These are phyloP conservation scores for Cyclostephanos invisitatus DNA, from an alignment of 108 stramenopile genomes.

Conservation along the genomic window DNA sequence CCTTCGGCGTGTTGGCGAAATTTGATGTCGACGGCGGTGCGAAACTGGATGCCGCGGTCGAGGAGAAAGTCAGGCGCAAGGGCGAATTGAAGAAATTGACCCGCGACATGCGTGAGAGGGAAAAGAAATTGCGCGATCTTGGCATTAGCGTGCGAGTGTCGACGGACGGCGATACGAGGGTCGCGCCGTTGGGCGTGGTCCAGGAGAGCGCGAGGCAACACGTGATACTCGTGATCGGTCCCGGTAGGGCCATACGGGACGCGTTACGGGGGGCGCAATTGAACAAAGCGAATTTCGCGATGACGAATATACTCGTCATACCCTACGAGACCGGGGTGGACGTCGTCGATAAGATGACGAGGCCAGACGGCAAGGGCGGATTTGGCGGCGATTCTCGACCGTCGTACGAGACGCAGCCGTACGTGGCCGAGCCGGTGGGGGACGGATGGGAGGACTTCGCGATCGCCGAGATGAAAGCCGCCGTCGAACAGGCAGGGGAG, in stretches of 20 bases:
- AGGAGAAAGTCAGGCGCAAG: slow-evolving; percentile 65
- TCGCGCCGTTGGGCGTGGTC: slow-evolving; percentile 58
- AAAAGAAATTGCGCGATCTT: slow-evolving; percentile 45
- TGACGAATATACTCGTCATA: slow-evolving; percentile 77
- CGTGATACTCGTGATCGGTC: slow-evolving; percentile 81
- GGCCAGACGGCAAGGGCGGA: slow-evolving; percentile 53
- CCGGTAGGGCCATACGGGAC: slow-evolving; percentile 70
- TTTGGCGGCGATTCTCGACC: slow-evolving; percentile 66
- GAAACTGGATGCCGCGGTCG: slow-evolving; percentile 62
- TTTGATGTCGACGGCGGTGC: slow-evolving; percentile 65
- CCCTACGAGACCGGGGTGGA: slow-evolving; percentile 72
- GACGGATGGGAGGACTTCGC: slow-evolving; percentile 80
- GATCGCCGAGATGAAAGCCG: slow-evolving; percentile 64
- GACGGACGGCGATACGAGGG: slow-evolving; percentile 51
- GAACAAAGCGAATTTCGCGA: slow-evolving; percentile 80
- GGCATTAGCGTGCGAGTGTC: slow-evolving; percentile 64
- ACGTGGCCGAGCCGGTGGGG: slow-evolving; percentile 66
- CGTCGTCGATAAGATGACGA: slow-evolving; percentile 35
- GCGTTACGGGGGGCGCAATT: slow-evolving; percentile 80
- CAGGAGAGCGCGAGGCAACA: slow-evolving; percentile 78
- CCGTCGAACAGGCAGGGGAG: slow-evolving; percentile 70
- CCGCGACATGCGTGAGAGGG: slow-evolving; percentile 61
- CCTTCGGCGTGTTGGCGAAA: slow-evolving; percentile 63
- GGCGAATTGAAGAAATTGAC: slow-evolving; percentile 54
- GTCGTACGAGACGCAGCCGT: slow-evolving; percentile 78